Conservation (phyloP, 2,329 filamentous ascomycete species). For the Phoma sp. region DNA sequence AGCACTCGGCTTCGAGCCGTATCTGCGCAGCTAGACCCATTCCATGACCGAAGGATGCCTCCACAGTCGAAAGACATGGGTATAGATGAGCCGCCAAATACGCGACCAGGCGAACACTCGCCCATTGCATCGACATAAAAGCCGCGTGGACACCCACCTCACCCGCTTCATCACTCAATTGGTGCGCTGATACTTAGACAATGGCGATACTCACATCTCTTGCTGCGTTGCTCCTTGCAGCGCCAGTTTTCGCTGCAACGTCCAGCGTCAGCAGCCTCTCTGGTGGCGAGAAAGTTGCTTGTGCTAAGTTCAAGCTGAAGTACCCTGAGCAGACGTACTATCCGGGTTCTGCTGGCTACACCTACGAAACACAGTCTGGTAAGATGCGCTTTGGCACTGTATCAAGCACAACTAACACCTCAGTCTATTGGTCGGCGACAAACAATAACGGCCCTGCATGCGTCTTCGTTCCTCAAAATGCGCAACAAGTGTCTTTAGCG, state of each 20-base stretch:
- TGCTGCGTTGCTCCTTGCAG: neutral
- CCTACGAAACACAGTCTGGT: constrained; percentile 12
- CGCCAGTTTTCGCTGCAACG: neutral
- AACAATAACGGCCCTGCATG: constrained; percentile 25
- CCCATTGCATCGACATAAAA: neutral
- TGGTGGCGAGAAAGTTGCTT: constrained; percentile 5
- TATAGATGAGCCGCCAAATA: neutral
- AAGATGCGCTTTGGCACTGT: neutral
- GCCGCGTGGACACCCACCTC: neutral
- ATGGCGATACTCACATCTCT: neutral
- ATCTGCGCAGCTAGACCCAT: neutral
- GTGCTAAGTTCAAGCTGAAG: constrained; percentile 4
- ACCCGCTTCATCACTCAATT: neutral
- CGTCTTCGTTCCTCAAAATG: constrained; percentile 27
- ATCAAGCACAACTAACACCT: neutral
- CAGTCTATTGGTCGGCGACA: constrained; percentile 21
- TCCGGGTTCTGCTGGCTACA: constrained; percentile 10
- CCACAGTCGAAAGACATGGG: constrained; percentile 4
- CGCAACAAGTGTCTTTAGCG: constrained; percentile 25
- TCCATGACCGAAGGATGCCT: neutral
- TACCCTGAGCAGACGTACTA: constrained; percentile 11
- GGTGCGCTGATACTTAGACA: neutral
- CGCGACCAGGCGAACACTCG: neutral
- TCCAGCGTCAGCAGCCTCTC: neutral
- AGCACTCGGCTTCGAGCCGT: neutral